phyloP scores from a whole-genome alignment of 2,329 filamentous ascomycete genomes.

The Aspergillus viridinutans region DNA sequence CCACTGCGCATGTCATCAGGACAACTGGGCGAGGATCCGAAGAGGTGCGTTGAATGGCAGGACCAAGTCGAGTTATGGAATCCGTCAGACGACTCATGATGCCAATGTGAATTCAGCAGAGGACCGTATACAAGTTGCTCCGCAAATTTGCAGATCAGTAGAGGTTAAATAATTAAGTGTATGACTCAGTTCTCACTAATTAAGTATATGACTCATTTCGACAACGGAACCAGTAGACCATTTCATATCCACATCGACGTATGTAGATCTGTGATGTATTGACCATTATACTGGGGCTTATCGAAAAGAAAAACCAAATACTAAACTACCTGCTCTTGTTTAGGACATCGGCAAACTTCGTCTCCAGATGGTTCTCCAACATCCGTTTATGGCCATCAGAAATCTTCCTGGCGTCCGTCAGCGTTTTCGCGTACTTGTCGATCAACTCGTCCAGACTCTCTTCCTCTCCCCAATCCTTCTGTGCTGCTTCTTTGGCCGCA shows the following conservation, averaged over 20 bases:
- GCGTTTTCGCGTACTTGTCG: slow-evolving; percentile 45
- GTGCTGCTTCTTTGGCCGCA: slow-evolving; percentile 51
- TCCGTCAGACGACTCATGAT: neutral
- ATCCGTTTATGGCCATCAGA: slow-evolving; percentile 38
- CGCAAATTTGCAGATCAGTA: neutral
- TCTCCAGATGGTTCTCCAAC: slow-evolving; percentile 22
- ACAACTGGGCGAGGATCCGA: neutral
- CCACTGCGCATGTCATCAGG: neutral
- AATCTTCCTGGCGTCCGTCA: slow-evolving; percentile 44
- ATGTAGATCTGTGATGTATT: neutral
- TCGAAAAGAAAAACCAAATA: slow-evolving; percentile 7
- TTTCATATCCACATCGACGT: neutral
- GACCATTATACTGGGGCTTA: neutral
- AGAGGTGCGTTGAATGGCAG: neutral
- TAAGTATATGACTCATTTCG: neutral
- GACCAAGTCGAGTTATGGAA: neutral
- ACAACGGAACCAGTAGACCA: neutral
- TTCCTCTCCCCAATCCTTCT: slow-evolving; percentile 31
- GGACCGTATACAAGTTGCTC: neutral
- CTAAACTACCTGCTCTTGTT: neutral
- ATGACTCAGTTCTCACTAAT: neutral
- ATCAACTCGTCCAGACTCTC: slow-evolving; percentile 50
- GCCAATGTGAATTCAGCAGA: neutral
- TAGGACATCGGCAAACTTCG: slow-evolving; percentile 18
- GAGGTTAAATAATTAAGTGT: neutral